Evolutionary conservation across 441 rosid genomes (phyloP).

Genomic region (Breynia disticha): DNA sequence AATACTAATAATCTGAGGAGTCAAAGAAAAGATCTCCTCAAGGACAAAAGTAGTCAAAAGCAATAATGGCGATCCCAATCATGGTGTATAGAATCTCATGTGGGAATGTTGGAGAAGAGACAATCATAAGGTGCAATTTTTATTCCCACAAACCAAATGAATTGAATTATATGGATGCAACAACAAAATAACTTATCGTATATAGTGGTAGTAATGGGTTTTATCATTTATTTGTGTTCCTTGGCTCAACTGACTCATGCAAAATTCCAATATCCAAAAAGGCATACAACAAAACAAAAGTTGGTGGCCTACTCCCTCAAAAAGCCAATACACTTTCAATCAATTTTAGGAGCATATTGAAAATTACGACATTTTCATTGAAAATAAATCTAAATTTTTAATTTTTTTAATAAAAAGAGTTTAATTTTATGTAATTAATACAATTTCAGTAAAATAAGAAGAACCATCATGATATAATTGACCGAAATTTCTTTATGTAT

Average conservation of each 20-base stretch:
- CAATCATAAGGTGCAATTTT: constrained; percentile 26
- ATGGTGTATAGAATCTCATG: constrained; percentile 60
- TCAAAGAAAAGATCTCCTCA: constrained; percentile 25
- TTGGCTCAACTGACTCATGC: constrained; percentile 37
- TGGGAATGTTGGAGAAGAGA: constrained; percentile 49
- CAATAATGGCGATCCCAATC: constrained; percentile 56
- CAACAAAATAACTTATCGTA: too few species aligned
- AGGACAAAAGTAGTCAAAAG: constrained; percentile 65
- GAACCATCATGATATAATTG: too few species aligned
- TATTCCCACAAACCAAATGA: constrained; percentile 2
- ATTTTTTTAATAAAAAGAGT: too few species aligned
- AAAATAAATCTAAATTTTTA: too few species aligned
- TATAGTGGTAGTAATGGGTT: constrained; percentile 16
- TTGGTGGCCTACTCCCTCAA: constrained; percentile 26
- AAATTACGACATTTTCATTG: neutral
- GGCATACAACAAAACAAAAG: constrained; percentile 5
- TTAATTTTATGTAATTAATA: too few species aligned
- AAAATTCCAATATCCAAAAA: constrained; percentile 27
- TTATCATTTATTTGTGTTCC: constrained; percentile 23
- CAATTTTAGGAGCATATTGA: neutral
- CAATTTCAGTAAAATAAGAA: too few species aligned
- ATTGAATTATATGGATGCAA: neutral
- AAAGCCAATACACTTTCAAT: constrained; percentile 33
- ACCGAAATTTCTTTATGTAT: too few species aligned
- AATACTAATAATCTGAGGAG: too few species aligned